Evolutionary conservation across 306 rosid species (phyloP), one percentile per base, ranked within the genome.

Genomic region (Cucumis hystrix): DNA sequence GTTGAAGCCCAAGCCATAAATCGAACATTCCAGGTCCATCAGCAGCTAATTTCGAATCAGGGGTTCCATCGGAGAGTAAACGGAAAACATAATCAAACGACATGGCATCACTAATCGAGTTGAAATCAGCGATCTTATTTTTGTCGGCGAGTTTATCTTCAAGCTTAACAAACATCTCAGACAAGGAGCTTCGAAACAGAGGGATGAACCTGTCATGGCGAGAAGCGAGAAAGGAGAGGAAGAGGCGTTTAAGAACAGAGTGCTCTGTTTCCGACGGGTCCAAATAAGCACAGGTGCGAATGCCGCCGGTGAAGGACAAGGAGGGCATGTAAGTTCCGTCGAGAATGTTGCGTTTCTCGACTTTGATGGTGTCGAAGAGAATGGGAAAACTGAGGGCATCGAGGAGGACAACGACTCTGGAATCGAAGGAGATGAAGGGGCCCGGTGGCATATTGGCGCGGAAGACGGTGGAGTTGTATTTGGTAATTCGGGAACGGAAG

Each of bases 241-340:
- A 83, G 80, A 88, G 87, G 8, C 69, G 1, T 17, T 93, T 93
- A 51, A 93, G 30, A 10, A 55, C 23, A 0, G 67, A 13, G 65
- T 93, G 97, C 8, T 83, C 79, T 10, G 90, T 82, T 28, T 93
- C 98, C 0, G 85, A 39, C 0, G 97, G 87, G 77, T 93, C 97
- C 2, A 93, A 87, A 74, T 74, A 91, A 2, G 97, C 85, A 72
- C 91, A 87, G 41, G 85, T 85, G 3, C 96, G 90, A 84, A 85
- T 17, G 35, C 89, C 91, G 6, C 97, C 97, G 74, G 98, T 91
- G 87, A 85, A 87, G 15, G 80, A 18, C 14, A 83, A 77, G 65
- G 98, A 83, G 9, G 98, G 93, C 96, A 91, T 93, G 91, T 71
- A 93, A 4, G 98, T 93, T 21, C 98, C 98, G 66, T 84, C 89